Base-by-base conservation (phyloP, 768 basidiomycete species). In the Tulasnella calospora region DNA sequence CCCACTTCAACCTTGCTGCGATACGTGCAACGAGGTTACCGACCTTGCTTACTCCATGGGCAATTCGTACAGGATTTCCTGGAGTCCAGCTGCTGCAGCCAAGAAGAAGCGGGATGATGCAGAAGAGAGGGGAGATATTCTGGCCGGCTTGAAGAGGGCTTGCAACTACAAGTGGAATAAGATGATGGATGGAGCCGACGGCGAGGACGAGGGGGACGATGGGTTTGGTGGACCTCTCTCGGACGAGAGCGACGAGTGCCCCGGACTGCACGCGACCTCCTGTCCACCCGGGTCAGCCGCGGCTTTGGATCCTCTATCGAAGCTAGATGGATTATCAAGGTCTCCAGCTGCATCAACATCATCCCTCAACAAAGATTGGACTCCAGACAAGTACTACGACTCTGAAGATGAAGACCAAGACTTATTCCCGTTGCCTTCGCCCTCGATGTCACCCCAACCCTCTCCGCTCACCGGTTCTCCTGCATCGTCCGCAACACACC, bases 51-150 rank as follows among this genome's bases (percentile, higher is more conserved):
- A 38, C 33, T 51, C 35, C n/a, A 36, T 77, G 51, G 76, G 76
- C 17, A 30, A 61, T 30, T 0, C 36, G 2, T 77, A 77, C 76
- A 33, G 27, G 33, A 71, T 77, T 23, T 41, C 76, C 35, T 77
- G 76, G 76, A 77, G 38, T 38, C 17, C 76, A 8, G 76, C 38
- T 77, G 76, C 76, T 1, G 61, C 70, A n/a, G 76, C 76, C 10
- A 77, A 77, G 76, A 77, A 77, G 76, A 77, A 77, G 41, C 76
- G 76, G 5, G 76, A 77, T 40, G 76, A 77, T 41, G 57, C 70
- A 4, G 76, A 77, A 69, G 67, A 77, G 19, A 12, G 51, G 35
- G 40, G 33, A 15, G 76, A 77, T 35, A 77, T 77, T 2, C 69
- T 77, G 33, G 76, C 57, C 47, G 76, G 76, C 55, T 41, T 77